Percentiles rank a stretch among this genome's conserved stretches.
Evolutionary conservation across 2,329 filamentous ascomycete genomes (phyloP).

Genomic region (Plenodomus biglobosus): DNA sequence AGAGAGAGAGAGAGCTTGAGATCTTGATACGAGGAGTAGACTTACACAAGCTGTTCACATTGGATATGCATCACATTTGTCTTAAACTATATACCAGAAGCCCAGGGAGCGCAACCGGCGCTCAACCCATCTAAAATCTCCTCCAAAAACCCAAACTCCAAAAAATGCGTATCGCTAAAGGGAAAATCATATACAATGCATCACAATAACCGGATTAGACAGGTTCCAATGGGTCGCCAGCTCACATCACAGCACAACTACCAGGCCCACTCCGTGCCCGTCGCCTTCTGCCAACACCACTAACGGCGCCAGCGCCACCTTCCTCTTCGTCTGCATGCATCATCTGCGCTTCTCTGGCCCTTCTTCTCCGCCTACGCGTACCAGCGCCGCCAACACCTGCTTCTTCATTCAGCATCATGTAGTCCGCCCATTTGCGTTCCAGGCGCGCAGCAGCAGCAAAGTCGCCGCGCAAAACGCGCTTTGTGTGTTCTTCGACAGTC

Average conservation of each 20-base stretch:
- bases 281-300: conserved; percentile 47
- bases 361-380: conserved; percentile 68
- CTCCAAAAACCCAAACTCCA: conserved; percentile 4
- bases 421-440: conserved; percentile 89
- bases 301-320: conserved; percentile 46
- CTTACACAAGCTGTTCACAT: too few species aligned
- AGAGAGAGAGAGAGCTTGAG: too few species aligned
- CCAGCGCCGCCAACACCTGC: conserved; percentile 67
- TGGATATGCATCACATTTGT: too few species aligned
- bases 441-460: conserved; percentile 73
- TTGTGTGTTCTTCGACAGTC: conserved; percentile 91
- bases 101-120: not conserved
- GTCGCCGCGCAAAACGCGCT: conserved; percentile 78
- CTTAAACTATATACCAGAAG: not conserved
- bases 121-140: conserved; percentile 5
- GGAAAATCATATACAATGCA: not conserved
- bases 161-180: conserved; percentile 4
- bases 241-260: conserved; percentile 53
- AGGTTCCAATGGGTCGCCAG: not conserved
- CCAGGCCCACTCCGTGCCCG: conserved; percentile 52
- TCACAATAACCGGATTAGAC: not conserved
- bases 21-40: too few species aligned
- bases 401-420: conserved; percentile 90
- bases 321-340: conserved; percentile 81
- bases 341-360: conserved; percentile 78